A percentile compares a stretch with the other conserved stretches of the same genome.
These are phyloP conservation scores for Saksenaea vasiformis DNA, from an alignment of 371 early-diverging fungal genomes.

Conservation along the genomic window DNA sequence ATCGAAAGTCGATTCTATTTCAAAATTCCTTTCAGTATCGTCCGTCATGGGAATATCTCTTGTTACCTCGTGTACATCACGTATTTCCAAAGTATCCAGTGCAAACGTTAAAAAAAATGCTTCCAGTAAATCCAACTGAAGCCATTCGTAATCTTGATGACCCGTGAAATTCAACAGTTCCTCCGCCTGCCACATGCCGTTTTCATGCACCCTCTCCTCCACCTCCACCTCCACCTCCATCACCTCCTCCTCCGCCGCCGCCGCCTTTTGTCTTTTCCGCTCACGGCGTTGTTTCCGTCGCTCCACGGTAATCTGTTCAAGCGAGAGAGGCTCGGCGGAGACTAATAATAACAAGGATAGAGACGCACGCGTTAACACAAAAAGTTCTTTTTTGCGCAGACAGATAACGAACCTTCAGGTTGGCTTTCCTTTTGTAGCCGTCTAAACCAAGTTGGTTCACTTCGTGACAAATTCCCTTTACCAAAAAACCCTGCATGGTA, in stretches of 20 bases:
- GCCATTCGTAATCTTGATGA: slow-evolving; percentile 49
- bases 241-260: slow-evolving; percentile 1
- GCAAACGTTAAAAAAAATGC: slow-evolving; percentile 67
- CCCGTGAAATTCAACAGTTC: slow-evolving; percentile 12
- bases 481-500: slow-evolving; percentile 80
- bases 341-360: neutral
- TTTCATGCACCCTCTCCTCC: slow-evolving; percentile 2
- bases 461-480: slow-evolving; percentile 82
- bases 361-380: neutral
- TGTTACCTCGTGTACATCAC: slow-evolving; percentile 28
- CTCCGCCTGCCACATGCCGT: slow-evolving; percentile 3
- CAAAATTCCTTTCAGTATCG: neutral
- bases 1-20: slow-evolving; percentile 18
- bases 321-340: neutral
- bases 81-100: slow-evolving; percentile 52
- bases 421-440: slow-evolving; percentile 12
- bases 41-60: too few relatives aligned
- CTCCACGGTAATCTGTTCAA: slow-evolving; percentile 52
- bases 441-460: slow-evolving; percentile 74
- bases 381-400: too few relatives aligned
- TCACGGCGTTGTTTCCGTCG: slow-evolving; percentile 49
- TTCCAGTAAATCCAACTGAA: slow-evolving; percentile 66
- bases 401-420: neutral
- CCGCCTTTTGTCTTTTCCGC: slow-evolving; percentile 17
- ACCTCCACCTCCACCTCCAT: neutral